These are phyloP conservation scores for Candida jianshihensis DNA, from an alignment of 805 yeast genomes.

Conservation along the genomic window DNA sequence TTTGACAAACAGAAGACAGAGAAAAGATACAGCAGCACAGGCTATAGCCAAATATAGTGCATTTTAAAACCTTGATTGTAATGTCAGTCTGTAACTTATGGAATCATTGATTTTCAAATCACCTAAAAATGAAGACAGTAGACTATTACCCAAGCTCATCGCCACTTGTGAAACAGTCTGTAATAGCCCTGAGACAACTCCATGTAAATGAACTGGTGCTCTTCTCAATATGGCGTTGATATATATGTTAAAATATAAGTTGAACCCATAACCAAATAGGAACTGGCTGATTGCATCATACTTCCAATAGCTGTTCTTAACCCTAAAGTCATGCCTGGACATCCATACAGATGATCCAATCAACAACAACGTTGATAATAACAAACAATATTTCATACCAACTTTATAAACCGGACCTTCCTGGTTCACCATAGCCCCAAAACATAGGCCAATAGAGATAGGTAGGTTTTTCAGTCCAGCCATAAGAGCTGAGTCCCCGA, in stretches of 20 bases:
- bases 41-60: too few relatives aligned
- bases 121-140: background rate
- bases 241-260: background rate
- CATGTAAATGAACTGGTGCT: background rate
- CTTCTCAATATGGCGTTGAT: background rate
- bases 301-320: too few relatives aligned
- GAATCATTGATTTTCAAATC: too few relatives aligned
- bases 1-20: too few relatives aligned
- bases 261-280: background rate
- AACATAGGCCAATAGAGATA: background rate
- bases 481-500: background rate
- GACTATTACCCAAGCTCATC: background rate
- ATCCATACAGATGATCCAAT: background rate
- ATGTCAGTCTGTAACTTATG: too few relatives aligned
- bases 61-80: too few relatives aligned
- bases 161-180: background rate
- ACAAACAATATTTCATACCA: too few relatives aligned
- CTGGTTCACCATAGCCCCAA: background rate
- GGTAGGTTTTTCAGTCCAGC: background rate
- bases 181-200: background rate
- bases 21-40: too few relatives aligned
- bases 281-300: background rate
- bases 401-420: too few relatives aligned
- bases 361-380: background rate
- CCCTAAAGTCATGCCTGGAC: background rate